Conservation (phyloP, 2,329 filamentous ascomycete species). For the Whalleya microplaca region DNA sequence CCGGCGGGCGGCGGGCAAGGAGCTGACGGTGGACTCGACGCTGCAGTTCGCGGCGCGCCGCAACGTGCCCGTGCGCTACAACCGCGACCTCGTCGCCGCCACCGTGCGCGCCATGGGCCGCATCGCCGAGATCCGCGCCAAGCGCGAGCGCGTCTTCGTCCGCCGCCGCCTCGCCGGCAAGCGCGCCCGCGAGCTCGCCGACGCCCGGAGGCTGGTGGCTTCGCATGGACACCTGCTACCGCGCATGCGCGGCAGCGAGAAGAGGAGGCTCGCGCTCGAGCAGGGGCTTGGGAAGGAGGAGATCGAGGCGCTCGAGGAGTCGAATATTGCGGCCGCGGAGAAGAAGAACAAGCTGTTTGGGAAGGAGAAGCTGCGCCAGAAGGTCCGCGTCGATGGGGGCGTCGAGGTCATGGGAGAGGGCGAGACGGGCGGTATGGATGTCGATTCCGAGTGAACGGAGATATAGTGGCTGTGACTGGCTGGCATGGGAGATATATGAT, state of each 20-base stretch:
- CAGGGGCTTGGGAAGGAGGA: conserved; percentile 37
- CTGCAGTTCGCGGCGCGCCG: conserved; percentile 90
- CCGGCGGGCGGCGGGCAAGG: conserved; percentile 74
- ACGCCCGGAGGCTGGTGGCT: conserved; percentile 84
- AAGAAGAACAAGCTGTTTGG: conserved; percentile 44
- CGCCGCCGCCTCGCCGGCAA: conserved; percentile 92
- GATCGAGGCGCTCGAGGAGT: conserved; percentile 42
- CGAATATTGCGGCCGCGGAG: conserved; percentile 20
- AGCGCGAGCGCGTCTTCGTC: conserved; percentile 90
- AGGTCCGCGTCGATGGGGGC: conserved; percentile 44
- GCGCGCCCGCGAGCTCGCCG: conserved; percentile 76
- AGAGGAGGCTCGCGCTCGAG: conserved; percentile 54
- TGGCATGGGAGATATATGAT: conserved; percentile 2
- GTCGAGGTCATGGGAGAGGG: conserved; percentile 46
- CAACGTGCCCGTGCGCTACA: conserved; percentile 94
- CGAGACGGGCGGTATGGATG: conserved; percentile 41
- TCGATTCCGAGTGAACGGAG: conserved; percentile 41
- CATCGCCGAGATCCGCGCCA: conserved; percentile 80
- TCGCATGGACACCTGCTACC: conserved; percentile 93
- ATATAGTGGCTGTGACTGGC: background rate
- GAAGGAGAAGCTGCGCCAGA: conserved; percentile 44
- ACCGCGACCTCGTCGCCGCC: conserved; percentile 85
- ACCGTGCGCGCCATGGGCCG: conserved; percentile 93
- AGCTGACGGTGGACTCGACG: conserved; percentile 90
- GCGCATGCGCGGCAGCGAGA: conserved; percentile 67